Conservation (phyloP, 1,284 basidiomycete genomes). For the Cerrena zonata region DNA sequence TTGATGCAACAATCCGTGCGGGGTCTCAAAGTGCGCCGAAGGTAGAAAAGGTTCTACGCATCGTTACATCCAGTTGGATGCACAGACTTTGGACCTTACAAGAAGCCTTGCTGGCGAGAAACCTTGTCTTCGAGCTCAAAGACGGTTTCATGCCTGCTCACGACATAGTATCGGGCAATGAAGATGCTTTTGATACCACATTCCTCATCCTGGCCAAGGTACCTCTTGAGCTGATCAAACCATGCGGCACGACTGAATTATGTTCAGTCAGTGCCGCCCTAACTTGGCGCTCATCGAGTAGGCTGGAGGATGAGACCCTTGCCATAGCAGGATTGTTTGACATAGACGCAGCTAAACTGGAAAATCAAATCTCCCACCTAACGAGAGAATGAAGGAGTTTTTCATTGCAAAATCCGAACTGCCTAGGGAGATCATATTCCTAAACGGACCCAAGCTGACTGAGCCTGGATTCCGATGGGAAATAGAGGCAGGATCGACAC, state of each 20-base stretch:
- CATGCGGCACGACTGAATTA: neutral
- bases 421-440: too few species aligned
- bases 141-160: slow-evolving; percentile 10
- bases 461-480: too few species aligned
- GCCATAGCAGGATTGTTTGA: neutral
- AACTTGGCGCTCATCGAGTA: neutral
- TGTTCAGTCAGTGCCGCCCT: neutral
- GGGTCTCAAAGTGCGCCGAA: neutral
- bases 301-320: neutral
- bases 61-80: slow-evolving; percentile 15
- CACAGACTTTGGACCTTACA: slow-evolving; percentile 18
- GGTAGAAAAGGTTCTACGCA: slow-evolving; percentile 12
- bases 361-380: too few species aligned
- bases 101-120: slow-evolving; percentile 15
- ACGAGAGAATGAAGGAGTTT: too few species aligned
- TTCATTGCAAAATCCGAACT: too few species aligned
- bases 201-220: neutral
- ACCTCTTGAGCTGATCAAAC: neutral
- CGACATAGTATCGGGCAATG: neutral
- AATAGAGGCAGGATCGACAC: too few species aligned
- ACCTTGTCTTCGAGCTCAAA: slow-evolving; percentile 14
- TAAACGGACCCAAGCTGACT: too few species aligned
- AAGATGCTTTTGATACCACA: neutral
- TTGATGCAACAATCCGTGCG: slow-evolving; percentile 12
- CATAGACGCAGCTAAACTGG: neutral